Base-by-base conservation (phyloP, 1,284 basidiomycete genomes). In the Heterobasidion annosum region DNA sequence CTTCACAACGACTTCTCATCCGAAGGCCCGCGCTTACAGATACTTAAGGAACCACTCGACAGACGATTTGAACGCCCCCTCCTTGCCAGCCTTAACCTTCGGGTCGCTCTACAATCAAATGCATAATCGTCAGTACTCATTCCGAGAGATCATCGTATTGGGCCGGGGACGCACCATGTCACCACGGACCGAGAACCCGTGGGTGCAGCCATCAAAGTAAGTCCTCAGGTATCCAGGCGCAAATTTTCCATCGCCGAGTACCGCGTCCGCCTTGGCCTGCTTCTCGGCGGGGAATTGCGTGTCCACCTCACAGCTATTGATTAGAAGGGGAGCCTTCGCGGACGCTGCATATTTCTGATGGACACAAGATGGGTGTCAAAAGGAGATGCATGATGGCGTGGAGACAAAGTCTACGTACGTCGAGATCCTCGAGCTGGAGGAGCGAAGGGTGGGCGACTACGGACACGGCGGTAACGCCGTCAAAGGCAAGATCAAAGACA, bases 371-470 rank as follows among this genome's bases (percentile, higher is more conserved):
- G 7, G 16, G 3, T 25, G 37, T 40, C 37, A 40, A 40, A n/a
- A 12, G 37, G 10, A 40, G n/a, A n/a, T 40, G n/a, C n/a, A 7
- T 5, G 37, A 40, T 40, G 10, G 37, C 12, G 37, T 10, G 7
- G 37, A 40, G n/a, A 5, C 37, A 7, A 13, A 13, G 10, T 10
- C 10, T 10, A 34, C 61, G 32, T 53, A 80, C 80, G 71, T 88
- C 77, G 33, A 89, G 70, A 65, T 85, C 83, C 1, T 69, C 78
- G 46, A 77, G 58, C 43, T 81, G 59, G 57, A 93, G 75, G 2
- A 83, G 70, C 3, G 87, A 87, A 1, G 89, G 90, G 67, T 93
- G 91, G 0, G 79, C 66, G 51, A 78, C 72, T 25, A 78, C 79
- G 0, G 73, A 75, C 32, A 73, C 84, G 46, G 77, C 70, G 65